Evolutionary conservation across 2,329 filamentous ascomycete species (phyloP).

Genomic region (Nannizziopsis barbatae): DNA sequence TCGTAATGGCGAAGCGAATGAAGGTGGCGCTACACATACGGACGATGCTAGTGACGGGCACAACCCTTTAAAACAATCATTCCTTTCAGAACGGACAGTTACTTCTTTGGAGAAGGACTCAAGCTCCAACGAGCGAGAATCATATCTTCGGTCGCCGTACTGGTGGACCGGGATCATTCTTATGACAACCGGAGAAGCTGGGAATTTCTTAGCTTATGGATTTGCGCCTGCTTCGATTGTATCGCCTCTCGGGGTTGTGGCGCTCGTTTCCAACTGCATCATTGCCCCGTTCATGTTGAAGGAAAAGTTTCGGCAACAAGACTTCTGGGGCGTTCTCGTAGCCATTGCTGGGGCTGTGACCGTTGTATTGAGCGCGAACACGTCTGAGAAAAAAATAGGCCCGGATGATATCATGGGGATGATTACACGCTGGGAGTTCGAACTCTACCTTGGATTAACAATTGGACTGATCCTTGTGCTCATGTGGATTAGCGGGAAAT

Average conservation of each 20-base stretch:
- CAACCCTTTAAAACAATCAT: constrained; percentile 24
- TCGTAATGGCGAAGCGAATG: neutral
- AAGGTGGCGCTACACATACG: constrained; percentile 14
- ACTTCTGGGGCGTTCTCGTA: constrained; percentile 79
- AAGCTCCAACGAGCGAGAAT: constrained; percentile 43
- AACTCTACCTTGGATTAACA: constrained; percentile 77
- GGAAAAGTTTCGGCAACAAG: constrained; percentile 71
- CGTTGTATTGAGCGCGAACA: constrained; percentile 82
- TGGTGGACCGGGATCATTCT: constrained; percentile 94
- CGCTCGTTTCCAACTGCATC: constrained; percentile 89
- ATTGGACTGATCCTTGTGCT: constrained; percentile 59
- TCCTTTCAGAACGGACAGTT: constrained; percentile 32
- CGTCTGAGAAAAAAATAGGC: constrained; percentile 79
- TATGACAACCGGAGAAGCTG: constrained; percentile 85
- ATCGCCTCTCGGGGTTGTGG: constrained; percentile 91
- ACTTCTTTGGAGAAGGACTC: constrained; percentile 31
- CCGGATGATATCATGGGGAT: constrained; percentile 82
- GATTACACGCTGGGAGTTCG: constrained; percentile 79
- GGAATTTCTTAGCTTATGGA: constrained; percentile 94
- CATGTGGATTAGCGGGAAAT: constrained; percentile 71
- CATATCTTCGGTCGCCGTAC: constrained; percentile 80
- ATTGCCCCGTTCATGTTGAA: constrained; percentile 92
- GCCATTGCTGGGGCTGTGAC: constrained; percentile 80
- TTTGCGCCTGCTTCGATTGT: constrained; percentile 97
- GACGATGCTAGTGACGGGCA: constrained; percentile 28